Percentiles rank a stretch among this genome's conserved stretches.
Evolutionary conservation across 441 rosid species (phyloP).

Genomic region (Jatropha podagrica): DNA sequence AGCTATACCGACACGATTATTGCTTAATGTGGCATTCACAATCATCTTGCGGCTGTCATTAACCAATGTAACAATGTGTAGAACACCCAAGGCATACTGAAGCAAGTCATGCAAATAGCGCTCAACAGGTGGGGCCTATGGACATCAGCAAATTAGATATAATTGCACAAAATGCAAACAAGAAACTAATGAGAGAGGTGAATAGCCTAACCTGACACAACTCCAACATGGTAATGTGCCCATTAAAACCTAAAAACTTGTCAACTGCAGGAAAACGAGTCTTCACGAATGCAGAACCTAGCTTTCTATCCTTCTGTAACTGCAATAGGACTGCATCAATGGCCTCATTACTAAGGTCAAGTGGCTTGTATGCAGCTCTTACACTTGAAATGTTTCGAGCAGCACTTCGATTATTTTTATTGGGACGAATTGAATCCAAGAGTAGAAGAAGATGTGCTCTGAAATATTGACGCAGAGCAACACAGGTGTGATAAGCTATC

Average conservation of each 20-base stretch:
- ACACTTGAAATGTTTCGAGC: conserved; percentile 68
- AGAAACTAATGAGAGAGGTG: conserved; percentile 11
- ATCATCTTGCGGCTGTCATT: conserved; percentile 91
- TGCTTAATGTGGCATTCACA: conserved; percentile 80
- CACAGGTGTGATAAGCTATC: conserved; percentile 90
- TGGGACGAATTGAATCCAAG: conserved; percentile 90
- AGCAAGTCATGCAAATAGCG: conserved; percentile 95
- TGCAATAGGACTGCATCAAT: conserved; percentile 86
- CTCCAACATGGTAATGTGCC: conserved; percentile 91
- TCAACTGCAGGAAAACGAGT: conserved; percentile 89
- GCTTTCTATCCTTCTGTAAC: conserved; percentile 92
- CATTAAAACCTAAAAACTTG: conserved; percentile 69
- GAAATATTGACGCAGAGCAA: conserved; percentile 96
- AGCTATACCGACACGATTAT: conserved; percentile 90
- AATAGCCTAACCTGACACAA: conserved; percentile 78
- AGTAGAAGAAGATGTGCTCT: conserved; percentile 95
- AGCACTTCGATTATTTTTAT: conserved; percentile 71
- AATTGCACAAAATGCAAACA: conserved; percentile 3
- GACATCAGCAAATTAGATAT: conserved; percentile 24
- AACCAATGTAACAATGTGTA: conserved; percentile 86
- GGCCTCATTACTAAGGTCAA: conserved; percentile 96
- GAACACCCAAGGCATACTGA: conserved; percentile 96
- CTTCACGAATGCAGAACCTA: conserved; percentile 91
- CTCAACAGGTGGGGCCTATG: conserved; percentile 95
- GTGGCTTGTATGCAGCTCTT: conserved; percentile 94